Base-by-base conservation (phyloP, 108 stramenopile species). In the Fragilariopsis cylindrus region DNA sequence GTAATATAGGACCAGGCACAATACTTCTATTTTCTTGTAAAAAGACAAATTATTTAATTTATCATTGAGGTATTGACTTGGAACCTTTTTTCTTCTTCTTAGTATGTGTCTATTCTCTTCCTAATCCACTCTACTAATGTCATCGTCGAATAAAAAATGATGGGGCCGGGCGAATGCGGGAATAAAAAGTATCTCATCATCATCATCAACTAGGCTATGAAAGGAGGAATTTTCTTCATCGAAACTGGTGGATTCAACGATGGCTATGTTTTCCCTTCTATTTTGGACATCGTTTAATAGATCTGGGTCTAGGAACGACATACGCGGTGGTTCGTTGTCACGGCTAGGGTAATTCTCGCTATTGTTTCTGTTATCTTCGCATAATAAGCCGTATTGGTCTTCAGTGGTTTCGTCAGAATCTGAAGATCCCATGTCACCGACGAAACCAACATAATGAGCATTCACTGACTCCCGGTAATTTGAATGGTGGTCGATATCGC, bases 301-400 rank as follows among this genome's bases (percentile, higher is more conserved):
- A 40, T 50, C 50, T 13, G 73, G 62, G 56, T 74, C 73, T 39
- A 74, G n/a, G 46, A 74, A 74, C 8, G 73, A 64, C 40, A 74
- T 39, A 4, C 62, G 62, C 5, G 52, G 4, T 62, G 50, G 60
- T 63, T 63, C 62, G 62, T 63, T 40, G 15, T 63, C 49, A 16
- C 19, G 5, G 67, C 13, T 12, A 48, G 47, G 46, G 50, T 49
- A 21, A 50, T 52, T 5, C 50, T 68, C 67, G 30, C 49, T 50
- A 13, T 50, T 40, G 16, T 3, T 48, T 68, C 43, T 8, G 49
- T 11, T 52, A 44, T 52, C 49, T 2, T 68, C 48, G 49, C 48
- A 30, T 44, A 63, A 12, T 43, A 13, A n/a, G 57, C 13, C 16
- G 21, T 18, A 18, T 18, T 7, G 18, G 21, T 19, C 7, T n/a